Conservation (phyloP, 139 green algal genomes). For the Chlorella sp. region DNA sequence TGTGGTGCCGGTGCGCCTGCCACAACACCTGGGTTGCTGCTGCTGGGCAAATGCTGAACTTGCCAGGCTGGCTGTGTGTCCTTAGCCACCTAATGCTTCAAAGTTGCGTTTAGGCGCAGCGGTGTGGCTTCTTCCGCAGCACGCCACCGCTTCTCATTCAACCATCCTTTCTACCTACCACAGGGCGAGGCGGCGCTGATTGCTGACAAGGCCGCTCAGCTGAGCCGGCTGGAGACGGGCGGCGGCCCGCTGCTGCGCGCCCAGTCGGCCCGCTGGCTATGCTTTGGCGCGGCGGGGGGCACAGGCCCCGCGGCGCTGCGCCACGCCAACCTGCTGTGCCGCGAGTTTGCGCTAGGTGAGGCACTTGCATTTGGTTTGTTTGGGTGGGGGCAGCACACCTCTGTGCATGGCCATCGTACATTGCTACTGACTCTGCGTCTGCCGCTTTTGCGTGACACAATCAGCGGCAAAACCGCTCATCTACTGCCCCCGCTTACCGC, state of each 20-base stretch:
- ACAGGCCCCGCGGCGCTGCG: not conserved
- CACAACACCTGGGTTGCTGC: no score
- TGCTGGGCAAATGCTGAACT: no score
- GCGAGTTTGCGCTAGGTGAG: conserved; percentile 54
- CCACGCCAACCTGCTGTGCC: conserved; percentile 45
- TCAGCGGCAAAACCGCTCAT: no score
- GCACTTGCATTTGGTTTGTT: not conserved
- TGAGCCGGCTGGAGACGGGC: conserved; percentile 8
- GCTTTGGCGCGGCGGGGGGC: conserved; percentile 17
- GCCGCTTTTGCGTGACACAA: no score
- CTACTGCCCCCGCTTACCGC: not conserved
- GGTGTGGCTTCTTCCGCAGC: no score
- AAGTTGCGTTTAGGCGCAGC: no score
- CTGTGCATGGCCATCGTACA: not conserved
- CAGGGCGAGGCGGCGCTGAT: conserved; percentile 45
- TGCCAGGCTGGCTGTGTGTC: no score
- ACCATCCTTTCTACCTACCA: no score
- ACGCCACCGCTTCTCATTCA: no score
- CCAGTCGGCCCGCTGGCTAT: conserved; percentile 48
- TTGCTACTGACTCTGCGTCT: no score
- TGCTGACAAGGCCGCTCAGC: conserved; percentile 21
- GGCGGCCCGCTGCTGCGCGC: conserved; percentile 50
- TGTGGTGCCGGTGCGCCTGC: not conserved
- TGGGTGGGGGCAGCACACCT: not conserved
- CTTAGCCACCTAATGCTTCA: no score